Base-by-base conservation (phyloP, 306 rosid species). In the Bauhinia variegata region DNA sequence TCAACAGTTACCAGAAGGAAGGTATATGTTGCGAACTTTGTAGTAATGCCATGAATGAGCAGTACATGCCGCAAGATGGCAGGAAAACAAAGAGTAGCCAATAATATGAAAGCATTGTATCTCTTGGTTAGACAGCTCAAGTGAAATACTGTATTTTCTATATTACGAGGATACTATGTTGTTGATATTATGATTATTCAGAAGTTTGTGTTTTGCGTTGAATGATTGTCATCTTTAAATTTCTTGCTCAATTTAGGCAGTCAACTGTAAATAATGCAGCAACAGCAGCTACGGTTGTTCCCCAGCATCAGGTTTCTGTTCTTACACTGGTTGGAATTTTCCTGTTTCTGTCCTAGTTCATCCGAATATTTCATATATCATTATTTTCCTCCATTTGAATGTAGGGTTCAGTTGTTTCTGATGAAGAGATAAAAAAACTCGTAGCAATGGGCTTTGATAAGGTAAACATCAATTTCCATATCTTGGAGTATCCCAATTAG, bases 401-500 rank as follows among this genome's bases (percentile, higher is more conserved):
- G 81, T 91, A 89, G 97, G 87, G 71, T 33, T 70, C 80, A 67
- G 85, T 71, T 64, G 86, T 68, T 75, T 80, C 96, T 14, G 97
- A 93, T 31, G 99, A 82, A 75, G 84, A 85, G 75, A 82, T 88
- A 63, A 86, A 80, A 44, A 84, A 85, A 52, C 92, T 93, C 61
- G 92, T 93, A 57, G 47, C 95, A 16, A 93, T 93, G 99, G 99
- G 99, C 55, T 93, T 93, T 83, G 99, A 90, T 63, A 93, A 79
- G 97, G 99, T 93, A 84, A 75, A 30, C 49, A 46, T 32, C 57
- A 28, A 43, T 48, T 46, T 42, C 55, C 46, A 11, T 67, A 6
- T 57, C 73, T 47, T 48, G 33, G 64, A 36, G 41, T 51, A 52
- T 39, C 75, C 61, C 28, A 23, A 23, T 23, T 6, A 18, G 16